Percentiles rank a stretch among this genome's conserved stretches.
Conservation (phyloP, 2,329 filamentous ascomycete genomes). For the Orbilia javanica region DNA sequence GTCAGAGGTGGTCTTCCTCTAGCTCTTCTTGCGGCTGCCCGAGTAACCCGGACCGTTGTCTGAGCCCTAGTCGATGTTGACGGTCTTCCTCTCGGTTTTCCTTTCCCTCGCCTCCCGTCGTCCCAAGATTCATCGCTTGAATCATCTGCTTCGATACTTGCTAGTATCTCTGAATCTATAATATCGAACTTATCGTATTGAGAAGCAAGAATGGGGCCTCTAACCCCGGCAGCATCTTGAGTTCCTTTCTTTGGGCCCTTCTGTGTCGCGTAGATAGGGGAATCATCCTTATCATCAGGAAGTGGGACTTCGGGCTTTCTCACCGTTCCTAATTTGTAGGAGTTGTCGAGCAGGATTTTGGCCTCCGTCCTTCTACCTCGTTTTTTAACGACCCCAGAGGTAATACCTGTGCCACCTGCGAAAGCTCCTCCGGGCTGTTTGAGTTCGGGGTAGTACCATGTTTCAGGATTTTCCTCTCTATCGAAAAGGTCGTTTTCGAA, state of each 20-base stretch:
- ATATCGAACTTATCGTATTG: constrained; percentile 58
- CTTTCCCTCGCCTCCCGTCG: constrained; percentile 17
- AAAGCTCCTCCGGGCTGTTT: constrained; percentile 47
- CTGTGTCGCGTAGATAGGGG: too few relatives aligned
- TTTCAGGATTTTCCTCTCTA: constrained; percentile 53
- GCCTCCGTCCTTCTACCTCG: constrained; percentile 36
- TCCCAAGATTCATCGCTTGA: constrained; percentile 53
- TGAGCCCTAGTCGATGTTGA: constrained; percentile 19
- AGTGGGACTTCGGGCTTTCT: constrained; percentile 49
- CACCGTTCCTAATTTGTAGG: constrained; percentile 42
- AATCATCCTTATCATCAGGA: background rate
- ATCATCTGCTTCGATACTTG: constrained; percentile 40
- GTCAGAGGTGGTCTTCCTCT: constrained; percentile 37
- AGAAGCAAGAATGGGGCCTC: constrained; percentile 20
- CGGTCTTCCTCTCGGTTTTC: constrained; percentile 38
- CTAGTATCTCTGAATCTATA: constrained; percentile 46
- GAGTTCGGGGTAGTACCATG: constrained; percentile 49
- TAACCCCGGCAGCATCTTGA: background rate
- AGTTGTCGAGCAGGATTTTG: constrained; percentile 39
- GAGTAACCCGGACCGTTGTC: constrained; percentile 3
- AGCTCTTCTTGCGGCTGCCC: constrained; percentile 2
- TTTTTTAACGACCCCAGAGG: constrained; percentile 35
- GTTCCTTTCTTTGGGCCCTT: background rate
- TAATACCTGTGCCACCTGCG: constrained; percentile 48
- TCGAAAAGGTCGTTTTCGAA: constrained; percentile 48